Evolutionary conservation across 306 rosid genomes (phyloP).

Genomic region (Fragaria vesca): DNA sequence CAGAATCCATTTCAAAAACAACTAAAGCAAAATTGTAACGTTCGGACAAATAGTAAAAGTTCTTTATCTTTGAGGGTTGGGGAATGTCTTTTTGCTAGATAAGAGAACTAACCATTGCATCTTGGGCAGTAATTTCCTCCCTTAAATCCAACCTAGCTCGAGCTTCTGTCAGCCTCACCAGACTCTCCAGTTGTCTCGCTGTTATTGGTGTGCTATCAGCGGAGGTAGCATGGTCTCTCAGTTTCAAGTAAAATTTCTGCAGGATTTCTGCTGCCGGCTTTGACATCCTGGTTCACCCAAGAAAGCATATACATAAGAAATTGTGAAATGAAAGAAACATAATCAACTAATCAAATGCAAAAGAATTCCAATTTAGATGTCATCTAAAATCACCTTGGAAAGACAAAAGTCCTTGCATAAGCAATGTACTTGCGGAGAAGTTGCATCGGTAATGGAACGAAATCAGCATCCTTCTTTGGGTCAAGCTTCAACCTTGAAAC

Average conservation of each 20-base stretch:
- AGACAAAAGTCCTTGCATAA: conserved; percentile 77
- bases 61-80: neutral
- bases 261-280: conserved; percentile 85
- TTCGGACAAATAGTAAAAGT: neutral
- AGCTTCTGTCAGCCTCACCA: conserved; percentile 93
- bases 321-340: neutral
- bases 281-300: conserved; percentile 62
- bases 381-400: conserved; percentile 68
- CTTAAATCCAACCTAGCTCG: conserved; percentile 90
- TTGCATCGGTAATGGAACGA: conserved; percentile 80
- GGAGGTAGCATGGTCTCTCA: conserved; percentile 73
- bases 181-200: conserved; percentile 94
- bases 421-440: conserved; percentile 93
- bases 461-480: conserved; percentile 57
- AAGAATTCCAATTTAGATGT: conserved; percentile 22
- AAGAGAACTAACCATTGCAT: conserved; percentile 68
- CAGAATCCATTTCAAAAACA: too few relatives aligned
- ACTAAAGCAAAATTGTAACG: neutral
- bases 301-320: conserved; percentile 16
- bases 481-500: conserved; percentile 76
- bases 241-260: conserved; percentile 76
- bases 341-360: conserved; percentile 23
- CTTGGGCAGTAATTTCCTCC: conserved; percentile 77
- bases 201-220: conserved; percentile 94
- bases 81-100: neutral